Evolutionary conservation across 345 rosid species (phyloP), one percentile per base, ranked within the genome.

Genomic region (Isatis tinctoria): DNA sequence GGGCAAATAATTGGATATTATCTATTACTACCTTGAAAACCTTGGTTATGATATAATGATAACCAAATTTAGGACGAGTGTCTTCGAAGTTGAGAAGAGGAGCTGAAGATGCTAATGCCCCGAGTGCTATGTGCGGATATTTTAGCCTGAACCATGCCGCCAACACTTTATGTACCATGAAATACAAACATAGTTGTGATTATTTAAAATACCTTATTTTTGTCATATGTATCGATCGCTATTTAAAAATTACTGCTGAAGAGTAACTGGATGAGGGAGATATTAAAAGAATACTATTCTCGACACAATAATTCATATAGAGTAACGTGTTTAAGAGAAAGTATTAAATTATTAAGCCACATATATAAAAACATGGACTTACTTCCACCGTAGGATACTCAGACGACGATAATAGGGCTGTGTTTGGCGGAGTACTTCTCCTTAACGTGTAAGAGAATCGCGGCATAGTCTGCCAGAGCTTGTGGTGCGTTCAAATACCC

Each of bases 381-480:
- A 89, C 96, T 89, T 87, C 96, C 96, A 10, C 92, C 89, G 3
- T 87, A 90, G 16, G 92, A 90, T 79, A 86, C 92, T 72, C 92
- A 90, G 0, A 83, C 9, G 36, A 87, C 92, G 28, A 90, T 86
- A 4, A 86, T 85, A 4, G 90, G 96, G 66, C 85, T 82, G 65
- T 73, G 54, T 18, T 59, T 27, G n/a, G 92, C 85, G 2, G 65
- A 14, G 6, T 72, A 47, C 10, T 40, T 64, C 56, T 81, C 61
- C 79, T 86, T 90, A 27, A 86, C 61, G 59, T 83, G 75, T 60
- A 79, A 27, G 13, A 87, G 81, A 13, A 87, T 74, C 40, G 74
- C 82, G 3, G 92, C 92, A 51, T 85, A 87, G 41, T 87, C 88
- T 30, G 88, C 84, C 6, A 85, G 53, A 8, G 89, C 89, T 67